phyloP scores from a whole-genome alignment of 192 early-diverging fungal genomes.

The Coemansia sp. region DNA sequence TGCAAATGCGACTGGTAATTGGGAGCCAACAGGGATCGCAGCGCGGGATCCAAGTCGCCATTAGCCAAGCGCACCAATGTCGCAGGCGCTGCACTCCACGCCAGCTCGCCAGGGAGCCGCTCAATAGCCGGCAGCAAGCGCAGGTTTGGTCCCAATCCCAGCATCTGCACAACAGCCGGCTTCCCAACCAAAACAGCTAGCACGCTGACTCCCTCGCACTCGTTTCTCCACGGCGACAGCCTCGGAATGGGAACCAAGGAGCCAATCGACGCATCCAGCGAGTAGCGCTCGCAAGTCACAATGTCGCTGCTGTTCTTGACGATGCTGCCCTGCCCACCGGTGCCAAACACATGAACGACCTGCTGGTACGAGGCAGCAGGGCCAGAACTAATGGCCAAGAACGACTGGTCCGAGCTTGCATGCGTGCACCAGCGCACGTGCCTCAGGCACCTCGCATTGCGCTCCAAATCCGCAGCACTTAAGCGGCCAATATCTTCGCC shows the following conservation, averaged over 20 bases:
- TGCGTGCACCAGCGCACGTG: constrained; percentile 39
- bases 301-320: constrained; percentile 24
- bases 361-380: constrained; percentile 13
- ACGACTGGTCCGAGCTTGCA: constrained; percentile 18
- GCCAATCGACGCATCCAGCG: constrained; percentile 6
- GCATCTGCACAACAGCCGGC: constrained; percentile 4
- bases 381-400: constrained; percentile 34
- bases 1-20: neutral
- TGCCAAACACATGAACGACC: constrained; percentile 16
- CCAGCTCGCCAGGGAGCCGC: constrained; percentile 27
- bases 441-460: constrained; percentile 11
- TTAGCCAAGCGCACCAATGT: neutral
- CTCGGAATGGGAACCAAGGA: constrained; percentile 11
- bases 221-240: constrained; percentile 32
- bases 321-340: neutral
- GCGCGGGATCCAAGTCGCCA: constrained; percentile 3
- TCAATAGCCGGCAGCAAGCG: neutral
- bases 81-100: constrained; percentile 18
- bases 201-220: constrained; percentile 19
- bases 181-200: constrained; percentile 13
- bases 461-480: constrained; percentile 7
- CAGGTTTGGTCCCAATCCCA: constrained; percentile 15
- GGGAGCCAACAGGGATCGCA: neutral
- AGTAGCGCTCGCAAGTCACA: neutral
- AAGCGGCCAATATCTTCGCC: constrained; percentile 1